Conservation (phyloP, 202 grass and related monocot genomes). For the Panicum virgatum region DNA sequence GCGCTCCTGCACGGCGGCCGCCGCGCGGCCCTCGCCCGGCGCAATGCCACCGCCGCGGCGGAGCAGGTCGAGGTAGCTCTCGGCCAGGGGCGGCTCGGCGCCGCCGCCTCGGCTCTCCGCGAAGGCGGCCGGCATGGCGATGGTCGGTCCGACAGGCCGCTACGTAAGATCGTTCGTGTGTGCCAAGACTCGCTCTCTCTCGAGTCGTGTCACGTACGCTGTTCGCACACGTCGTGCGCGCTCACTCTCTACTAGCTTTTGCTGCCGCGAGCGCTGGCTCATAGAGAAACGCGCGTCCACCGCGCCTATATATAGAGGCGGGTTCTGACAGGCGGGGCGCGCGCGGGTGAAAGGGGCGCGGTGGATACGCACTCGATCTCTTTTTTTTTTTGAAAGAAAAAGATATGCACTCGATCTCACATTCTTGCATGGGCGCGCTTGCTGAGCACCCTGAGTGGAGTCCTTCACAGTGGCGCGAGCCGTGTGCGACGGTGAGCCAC, state of each 20-base stretch:
- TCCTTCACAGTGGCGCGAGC: neutral
- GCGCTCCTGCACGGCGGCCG: constrained; percentile 39
- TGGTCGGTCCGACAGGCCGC: neutral
- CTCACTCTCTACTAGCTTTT: no score
- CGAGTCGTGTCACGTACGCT: neutral
- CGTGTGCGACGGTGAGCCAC: neutral
- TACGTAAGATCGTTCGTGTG: neutral
- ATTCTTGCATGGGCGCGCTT: constrained; percentile 8
- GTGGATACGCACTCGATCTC: no score
- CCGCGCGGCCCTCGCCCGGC: neutral
- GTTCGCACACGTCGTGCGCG: no score
- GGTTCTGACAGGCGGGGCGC: no score
- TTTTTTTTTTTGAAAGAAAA: no score
- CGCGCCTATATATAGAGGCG: constrained; percentile 39
- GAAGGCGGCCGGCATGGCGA: constrained; percentile 24
- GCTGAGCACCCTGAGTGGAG: no score
- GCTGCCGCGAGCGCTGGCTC: neutral
- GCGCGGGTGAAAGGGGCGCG: no score
- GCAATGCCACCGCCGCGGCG: constrained; percentile 20
- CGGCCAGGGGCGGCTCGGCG: constrained; percentile 41
- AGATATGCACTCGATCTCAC: no score
- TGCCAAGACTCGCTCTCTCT: neutral
- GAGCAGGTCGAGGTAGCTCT: constrained; percentile 52
- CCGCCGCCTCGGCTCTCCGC: constrained; percentile 3
- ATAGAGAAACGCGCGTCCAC: neutral